A percentile compares a stretch with the other conserved stretches of the same genome.
These are phyloP conservation scores for Cladorrhinum sp. DNA, from an alignment of 2,329 filamentous ascomycete species.

Conservation along the genomic window DNA sequence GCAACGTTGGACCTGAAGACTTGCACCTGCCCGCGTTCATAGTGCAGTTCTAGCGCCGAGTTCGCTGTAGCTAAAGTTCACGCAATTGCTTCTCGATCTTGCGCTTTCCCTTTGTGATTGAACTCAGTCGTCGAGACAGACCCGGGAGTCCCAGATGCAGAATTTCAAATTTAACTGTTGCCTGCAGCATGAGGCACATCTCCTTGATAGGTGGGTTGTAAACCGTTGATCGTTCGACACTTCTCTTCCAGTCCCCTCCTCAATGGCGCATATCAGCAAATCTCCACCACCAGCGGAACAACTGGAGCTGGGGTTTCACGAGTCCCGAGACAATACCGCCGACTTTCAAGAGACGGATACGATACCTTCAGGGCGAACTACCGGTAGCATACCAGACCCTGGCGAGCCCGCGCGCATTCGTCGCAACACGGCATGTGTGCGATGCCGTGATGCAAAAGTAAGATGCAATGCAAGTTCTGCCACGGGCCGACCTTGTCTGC, in stretches of 20 bases:
- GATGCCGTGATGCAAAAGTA: conserved; percentile 31
- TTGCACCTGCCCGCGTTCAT: conserved; percentile 1
- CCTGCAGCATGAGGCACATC: neutral
- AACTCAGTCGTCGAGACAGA: neutral
- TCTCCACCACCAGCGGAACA: neutral
- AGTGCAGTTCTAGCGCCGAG: conserved; percentile 6
- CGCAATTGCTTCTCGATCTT: conserved; percentile 9
- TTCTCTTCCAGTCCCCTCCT: neutral
- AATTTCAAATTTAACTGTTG: neutral
- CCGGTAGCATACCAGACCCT: neutral
- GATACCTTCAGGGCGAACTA: neutral
- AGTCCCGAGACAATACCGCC: neutral
- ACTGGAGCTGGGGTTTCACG: neutral
- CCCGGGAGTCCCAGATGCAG: neutral
- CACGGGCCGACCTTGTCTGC: conserved; percentile 41
- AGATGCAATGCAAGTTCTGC: conserved; percentile 39
- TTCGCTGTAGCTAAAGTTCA: conserved; percentile 6
- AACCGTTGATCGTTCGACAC: neutral
- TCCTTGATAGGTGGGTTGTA: neutral
- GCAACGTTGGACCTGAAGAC: neutral
- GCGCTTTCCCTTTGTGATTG: conserved; percentile 4
- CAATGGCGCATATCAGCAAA: neutral
- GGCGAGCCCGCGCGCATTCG: conserved; percentile 28
- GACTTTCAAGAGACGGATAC: neutral
- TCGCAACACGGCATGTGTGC: conserved; percentile 33